A percentile compares a stretch with the other conserved stretches of the same genome.
phyloP scores from a whole-genome alignment of 2,329 filamentous ascomycete genomes.

The Aureobasidium sp. region DNA sequence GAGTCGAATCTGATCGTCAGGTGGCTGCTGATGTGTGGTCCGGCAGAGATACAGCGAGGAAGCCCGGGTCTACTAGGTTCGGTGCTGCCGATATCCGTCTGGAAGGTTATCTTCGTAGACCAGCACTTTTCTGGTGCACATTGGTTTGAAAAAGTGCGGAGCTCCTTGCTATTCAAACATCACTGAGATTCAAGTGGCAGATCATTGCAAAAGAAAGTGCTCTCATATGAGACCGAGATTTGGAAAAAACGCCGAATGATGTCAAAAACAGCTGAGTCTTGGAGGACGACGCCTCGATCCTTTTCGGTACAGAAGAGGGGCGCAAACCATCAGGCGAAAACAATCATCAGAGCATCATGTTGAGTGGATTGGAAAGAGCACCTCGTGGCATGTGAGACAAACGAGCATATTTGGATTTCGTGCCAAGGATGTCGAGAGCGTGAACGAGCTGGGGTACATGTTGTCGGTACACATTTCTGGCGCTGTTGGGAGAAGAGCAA shows the following conservation, averaged over 20 bases:
- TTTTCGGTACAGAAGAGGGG: neutral
- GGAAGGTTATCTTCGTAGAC: neutral
- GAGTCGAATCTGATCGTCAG: neutral
- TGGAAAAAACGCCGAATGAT: neutral
- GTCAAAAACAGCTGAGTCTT: neutral
- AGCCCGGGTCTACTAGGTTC: neutral
- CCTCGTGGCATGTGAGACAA: constrained; percentile 10
- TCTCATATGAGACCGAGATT: neutral
- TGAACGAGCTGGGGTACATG: neutral
- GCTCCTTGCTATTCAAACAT: neutral
- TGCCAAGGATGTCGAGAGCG: constrained; percentile 1
- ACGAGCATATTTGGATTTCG: constrained; percentile 6
- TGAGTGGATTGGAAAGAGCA: neutral
- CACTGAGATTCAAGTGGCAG: neutral
- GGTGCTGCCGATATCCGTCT: neutral
- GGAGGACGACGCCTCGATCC: neutral
- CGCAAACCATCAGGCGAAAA: neutral
- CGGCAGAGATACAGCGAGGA: neutral
- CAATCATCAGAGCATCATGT: neutral
- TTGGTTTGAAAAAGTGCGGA: neutral
- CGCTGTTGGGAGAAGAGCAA: neutral
- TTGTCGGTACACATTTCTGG: neutral
- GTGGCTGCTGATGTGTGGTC: neutral
- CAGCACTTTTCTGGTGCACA: neutral
- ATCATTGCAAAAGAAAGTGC: neutral